Evolutionary conservation across 1,284 basidiomycete genomes (phyloP).

Genomic region (Puccinia brachypodii): DNA sequence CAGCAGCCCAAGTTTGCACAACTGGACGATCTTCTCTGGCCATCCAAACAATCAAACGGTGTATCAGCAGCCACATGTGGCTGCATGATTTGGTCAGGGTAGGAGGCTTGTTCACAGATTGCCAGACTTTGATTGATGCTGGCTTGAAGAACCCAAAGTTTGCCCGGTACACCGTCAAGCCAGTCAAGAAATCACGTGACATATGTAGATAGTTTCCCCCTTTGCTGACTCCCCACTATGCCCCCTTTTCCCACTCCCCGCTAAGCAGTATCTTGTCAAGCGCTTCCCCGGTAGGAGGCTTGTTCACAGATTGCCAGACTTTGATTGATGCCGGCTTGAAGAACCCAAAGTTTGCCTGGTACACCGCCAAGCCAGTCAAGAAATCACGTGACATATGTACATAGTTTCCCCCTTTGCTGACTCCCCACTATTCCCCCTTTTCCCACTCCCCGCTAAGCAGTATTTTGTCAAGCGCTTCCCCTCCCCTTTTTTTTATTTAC

Average conservation of each 20-base stretch:
- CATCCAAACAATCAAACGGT: background rate
- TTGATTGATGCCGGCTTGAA: background rate
- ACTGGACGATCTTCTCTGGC: background rate
- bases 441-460: background rate
- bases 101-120: background rate
- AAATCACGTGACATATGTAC: background rate
- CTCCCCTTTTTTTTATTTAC: background rate
- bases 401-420: background rate
- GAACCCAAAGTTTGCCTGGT: background rate
- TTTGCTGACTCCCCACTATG: background rate
- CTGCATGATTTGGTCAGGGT: background rate
- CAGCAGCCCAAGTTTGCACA: background rate
- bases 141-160: background rate
- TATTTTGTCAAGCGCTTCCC: background rate
- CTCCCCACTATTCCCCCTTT: background rate
- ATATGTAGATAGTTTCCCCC: background rate
- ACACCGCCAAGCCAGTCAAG: background rate
- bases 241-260: background rate
- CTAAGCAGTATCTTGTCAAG: background rate
- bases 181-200: background rate
- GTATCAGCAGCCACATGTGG: constrained; percentile 8
- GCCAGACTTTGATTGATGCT: background rate
- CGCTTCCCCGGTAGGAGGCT: background rate
- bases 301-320: background rate
- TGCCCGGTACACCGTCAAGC: background rate